phyloP scores from a whole-genome alignment of 2,329 filamentous ascomycete species.

The Verruconis gallopava region DNA sequence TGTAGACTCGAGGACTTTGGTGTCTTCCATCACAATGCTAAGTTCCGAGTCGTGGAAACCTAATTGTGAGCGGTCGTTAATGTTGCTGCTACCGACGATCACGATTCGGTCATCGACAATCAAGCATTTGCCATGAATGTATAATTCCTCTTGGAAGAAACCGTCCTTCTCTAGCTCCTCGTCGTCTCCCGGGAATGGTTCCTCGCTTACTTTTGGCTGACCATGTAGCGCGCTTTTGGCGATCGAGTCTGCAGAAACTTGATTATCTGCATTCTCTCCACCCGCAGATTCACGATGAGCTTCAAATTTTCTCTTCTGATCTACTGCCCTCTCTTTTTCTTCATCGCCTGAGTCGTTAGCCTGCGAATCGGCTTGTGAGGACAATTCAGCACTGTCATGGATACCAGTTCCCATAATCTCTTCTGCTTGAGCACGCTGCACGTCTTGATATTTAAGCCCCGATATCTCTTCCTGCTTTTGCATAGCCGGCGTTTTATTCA shows the following conservation, averaged over 20 bases:
- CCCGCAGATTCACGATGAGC: constrained; percentile 29
- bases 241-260: constrained; percentile 44
- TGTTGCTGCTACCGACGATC: constrained; percentile 76
- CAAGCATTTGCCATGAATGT: constrained; percentile 83
- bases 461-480: constrained; percentile 66
- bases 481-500: constrained; percentile 68
- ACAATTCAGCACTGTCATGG: constrained; percentile 28
- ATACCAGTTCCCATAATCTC: constrained; percentile 71
- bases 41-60: constrained; percentile 87
- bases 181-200: constrained; percentile 61
- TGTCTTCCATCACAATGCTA: constrained; percentile 80
- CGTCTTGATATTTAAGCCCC: constrained; percentile 71
- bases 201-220: constrained; percentile 49
- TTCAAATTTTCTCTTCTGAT: constrained; percentile 34
- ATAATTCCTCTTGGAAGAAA: constrained; percentile 92
- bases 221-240: constrained; percentile 75
- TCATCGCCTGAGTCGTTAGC: constrained; percentile 24
- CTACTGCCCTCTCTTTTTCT: constrained; percentile 30
- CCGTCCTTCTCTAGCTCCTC: constrained; percentile 67
- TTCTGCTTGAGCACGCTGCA: constrained; percentile 78
- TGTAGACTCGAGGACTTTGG: constrained; percentile 50
- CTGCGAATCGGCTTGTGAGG: constrained; percentile 13
- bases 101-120: constrained; percentile 79
- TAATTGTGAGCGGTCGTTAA: constrained; percentile 82
- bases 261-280: constrained; percentile 23